Evolutionary conservation across 805 yeast genomes (phyloP).

Genomic region (Wickerhamiella shivajii): DNA sequence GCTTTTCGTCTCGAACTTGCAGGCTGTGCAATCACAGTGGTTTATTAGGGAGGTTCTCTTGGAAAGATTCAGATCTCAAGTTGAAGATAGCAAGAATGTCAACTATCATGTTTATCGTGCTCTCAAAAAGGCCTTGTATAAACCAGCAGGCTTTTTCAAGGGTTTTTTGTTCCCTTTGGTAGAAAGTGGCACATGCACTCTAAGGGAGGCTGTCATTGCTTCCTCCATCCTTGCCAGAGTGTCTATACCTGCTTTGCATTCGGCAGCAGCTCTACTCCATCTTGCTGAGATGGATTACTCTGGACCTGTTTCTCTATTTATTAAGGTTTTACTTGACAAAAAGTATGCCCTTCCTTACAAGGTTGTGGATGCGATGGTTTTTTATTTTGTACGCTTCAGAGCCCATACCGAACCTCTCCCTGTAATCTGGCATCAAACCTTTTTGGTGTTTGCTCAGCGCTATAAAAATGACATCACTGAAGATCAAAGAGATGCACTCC

Average conservation of each 20-base stretch:
- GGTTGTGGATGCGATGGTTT: conserved; percentile 86
- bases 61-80: conserved; percentile 29
- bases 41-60: conserved; percentile 41
- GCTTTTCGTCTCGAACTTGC: conserved; percentile 78
- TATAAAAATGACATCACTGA: conserved; percentile 97
- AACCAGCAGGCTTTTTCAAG: conserved; percentile 95
- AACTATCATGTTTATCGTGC: conserved; percentile 91
- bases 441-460: conserved; percentile 85
- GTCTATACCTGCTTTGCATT: conserved; percentile 87
- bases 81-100: conserved; percentile 34
- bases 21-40: conserved; percentile 76
- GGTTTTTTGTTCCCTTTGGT: conserved; percentile 88
- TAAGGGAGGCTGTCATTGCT: conserved; percentile 88
- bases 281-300: conserved; percentile 67
- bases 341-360: conserved; percentile 95
- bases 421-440: conserved; percentile 95
- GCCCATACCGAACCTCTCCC: conserved; percentile 47
- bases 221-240: conserved; percentile 82
- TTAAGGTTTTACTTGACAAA: conserved; percentile 78
- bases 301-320: conserved; percentile 83
- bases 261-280: conserved; percentile 87
- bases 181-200: conserved; percentile 65
- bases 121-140: conserved; percentile 80
- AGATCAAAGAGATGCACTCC: conserved; percentile 87
- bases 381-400: conserved; percentile 86